These are phyloP conservation scores for Aspergillus ustus DNA, from an alignment of 2,329 filamentous ascomycete species.

Conservation along the genomic window DNA sequence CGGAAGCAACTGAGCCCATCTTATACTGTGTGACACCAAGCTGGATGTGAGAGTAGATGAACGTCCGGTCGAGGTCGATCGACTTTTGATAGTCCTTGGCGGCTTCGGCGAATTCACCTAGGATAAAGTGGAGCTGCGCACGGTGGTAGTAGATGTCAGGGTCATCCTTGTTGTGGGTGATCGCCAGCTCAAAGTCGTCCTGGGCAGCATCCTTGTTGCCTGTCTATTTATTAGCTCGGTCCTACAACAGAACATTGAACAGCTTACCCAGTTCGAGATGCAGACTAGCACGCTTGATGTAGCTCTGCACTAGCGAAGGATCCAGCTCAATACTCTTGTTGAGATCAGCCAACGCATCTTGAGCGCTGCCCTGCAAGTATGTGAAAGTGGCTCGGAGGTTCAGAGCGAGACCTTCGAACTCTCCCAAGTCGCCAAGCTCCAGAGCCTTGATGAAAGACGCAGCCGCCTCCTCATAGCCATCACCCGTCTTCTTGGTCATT, in stretches of 20 bases:
- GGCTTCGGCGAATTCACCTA: slow-evolving; percentile 87
- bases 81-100: slow-evolving; percentile 99
- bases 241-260: not conserved
- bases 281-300: slow-evolving; percentile 98
- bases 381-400: slow-evolving; percentile 97
- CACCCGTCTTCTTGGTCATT: slow-evolving; percentile 82
- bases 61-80: slow-evolving; percentile 91
- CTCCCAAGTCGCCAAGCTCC: slow-evolving; percentile 76
- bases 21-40: slow-evolving; percentile 99
- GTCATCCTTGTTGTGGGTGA: slow-evolving; percentile 82
- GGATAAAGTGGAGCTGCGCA: slow-evolving; percentile 97
- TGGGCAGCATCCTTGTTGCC: slow-evolving; percentile 85
- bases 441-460: slow-evolving; percentile 85
- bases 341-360: slow-evolving; percentile 80
- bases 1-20: slow-evolving; percentile 96
- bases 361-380: slow-evolving; percentile 87
- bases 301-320: slow-evolving; percentile 87
- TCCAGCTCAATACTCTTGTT: slow-evolving; percentile 93
- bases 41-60: slow-evolving; percentile 99
- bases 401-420: slow-evolving; percentile 87
- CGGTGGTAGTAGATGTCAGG: slow-evolving; percentile 99
- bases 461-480: slow-evolving; percentile 89
- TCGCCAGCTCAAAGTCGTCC: slow-evolving; percentile 83
- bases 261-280: slow-evolving; percentile 83
- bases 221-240: slow-evolving; percentile 45